Evolutionary conservation across 2,329 filamentous ascomycete species (phyloP).

Genomic region (Aureobasidium melanogenum): DNA sequence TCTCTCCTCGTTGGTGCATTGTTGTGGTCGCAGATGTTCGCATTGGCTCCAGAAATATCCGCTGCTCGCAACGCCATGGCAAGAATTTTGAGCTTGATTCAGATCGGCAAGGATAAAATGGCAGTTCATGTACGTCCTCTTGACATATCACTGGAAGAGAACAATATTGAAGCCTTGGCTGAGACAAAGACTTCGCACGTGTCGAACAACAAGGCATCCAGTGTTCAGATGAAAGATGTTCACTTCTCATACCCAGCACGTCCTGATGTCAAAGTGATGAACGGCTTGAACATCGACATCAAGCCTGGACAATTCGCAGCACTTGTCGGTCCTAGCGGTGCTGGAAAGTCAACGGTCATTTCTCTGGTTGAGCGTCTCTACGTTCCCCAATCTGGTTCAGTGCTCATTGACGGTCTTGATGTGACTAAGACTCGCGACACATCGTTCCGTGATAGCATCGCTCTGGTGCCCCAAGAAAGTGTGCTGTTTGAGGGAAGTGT

Average conservation of each 20-base stretch:
- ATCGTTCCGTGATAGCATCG: constrained; percentile 34
- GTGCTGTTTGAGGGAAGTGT: constrained; percentile 40
- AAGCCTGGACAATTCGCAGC: constrained; percentile 32
- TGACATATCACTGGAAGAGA: not conserved
- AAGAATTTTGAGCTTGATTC: constrained; percentile 41
- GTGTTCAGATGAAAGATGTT: constrained; percentile 49
- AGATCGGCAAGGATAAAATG: constrained; percentile 23
- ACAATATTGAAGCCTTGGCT: constrained; percentile 26
- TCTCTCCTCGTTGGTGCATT: constrained; percentile 65
- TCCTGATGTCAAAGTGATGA: constrained; percentile 49
- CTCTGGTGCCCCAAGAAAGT: constrained; percentile 40
- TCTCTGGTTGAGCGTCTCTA: constrained; percentile 43
- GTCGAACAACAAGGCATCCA: constrained; percentile 15
- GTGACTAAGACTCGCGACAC: constrained; percentile 29
- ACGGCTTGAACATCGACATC: constrained; percentile 24
- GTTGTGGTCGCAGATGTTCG: constrained; percentile 66
- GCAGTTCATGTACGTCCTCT: constrained; percentile 11
- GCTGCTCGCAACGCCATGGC: constrained; percentile 54
- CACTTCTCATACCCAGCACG: constrained; percentile 58
- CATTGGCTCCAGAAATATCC: constrained; percentile 65
- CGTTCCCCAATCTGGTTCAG: constrained; percentile 52
- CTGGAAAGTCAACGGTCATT: constrained; percentile 33
- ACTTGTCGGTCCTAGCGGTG: constrained; percentile 33
- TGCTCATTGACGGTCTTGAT: constrained; percentile 44
- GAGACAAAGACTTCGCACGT: not conserved